Evolutionary conservation across 1,284 basidiomycete genomes (phyloP).

Genomic region (Heterobasidion irregulare): DNA sequence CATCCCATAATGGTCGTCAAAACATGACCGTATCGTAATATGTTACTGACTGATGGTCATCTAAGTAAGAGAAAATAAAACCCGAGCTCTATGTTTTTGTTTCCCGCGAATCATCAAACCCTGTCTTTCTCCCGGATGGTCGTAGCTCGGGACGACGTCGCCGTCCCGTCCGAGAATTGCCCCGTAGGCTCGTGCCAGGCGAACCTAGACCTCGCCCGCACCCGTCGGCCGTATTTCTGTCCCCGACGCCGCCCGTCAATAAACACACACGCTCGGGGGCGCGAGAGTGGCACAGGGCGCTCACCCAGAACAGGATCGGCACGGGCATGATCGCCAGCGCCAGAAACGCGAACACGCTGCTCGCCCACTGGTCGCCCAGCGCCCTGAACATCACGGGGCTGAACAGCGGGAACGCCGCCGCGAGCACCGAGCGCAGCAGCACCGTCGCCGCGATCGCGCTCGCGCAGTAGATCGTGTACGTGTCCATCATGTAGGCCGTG

Average conservation of each 20-base stretch:
- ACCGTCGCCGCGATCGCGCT: constrained; percentile 65
- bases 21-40: no score
- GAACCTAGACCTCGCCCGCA: constrained; percentile 46
- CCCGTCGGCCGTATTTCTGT: constrained; percentile 49
- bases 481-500: constrained; percentile 60
- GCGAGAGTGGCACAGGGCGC: constrained; percentile 9
- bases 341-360: constrained; percentile 54
- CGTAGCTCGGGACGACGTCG: neutral
- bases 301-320: constrained; percentile 39
- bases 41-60: no score
- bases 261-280: neutral
- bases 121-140: constrained; percentile 1
- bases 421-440: constrained; percentile 56
- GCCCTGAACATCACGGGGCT: constrained; percentile 46
- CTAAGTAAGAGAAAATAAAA: no score
- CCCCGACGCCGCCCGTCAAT: neutral
- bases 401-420: constrained; percentile 57
- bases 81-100: neutral
- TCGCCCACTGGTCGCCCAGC: constrained; percentile 61
- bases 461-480: constrained; percentile 55
- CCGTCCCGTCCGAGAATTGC: neutral
- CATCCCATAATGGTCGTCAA: neutral
- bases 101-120: neutral
- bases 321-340: constrained; percentile 48
- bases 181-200: constrained; percentile 29